Evolutionary conservation across 257 asterid genomes (phyloP).

Genomic region (Solanum chmielewskii): DNA sequence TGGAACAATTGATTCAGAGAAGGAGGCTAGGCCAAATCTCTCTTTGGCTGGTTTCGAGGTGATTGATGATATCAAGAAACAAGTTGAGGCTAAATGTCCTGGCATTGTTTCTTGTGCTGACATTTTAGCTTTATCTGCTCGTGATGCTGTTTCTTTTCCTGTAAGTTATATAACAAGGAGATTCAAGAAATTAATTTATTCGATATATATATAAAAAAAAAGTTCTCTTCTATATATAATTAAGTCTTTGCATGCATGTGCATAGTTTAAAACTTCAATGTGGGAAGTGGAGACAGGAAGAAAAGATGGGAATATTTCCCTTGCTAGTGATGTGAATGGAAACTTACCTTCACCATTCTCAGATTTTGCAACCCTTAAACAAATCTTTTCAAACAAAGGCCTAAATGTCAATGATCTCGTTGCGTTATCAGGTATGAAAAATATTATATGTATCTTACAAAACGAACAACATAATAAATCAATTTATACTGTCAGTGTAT

Average conservation of each 20-base stretch:
- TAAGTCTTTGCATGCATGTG: background rate
- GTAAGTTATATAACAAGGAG: background rate
- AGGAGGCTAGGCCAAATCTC: slow-evolving; percentile 14
- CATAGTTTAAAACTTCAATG: slow-evolving; percentile 6
- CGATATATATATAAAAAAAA: no score
- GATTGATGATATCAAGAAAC: slow-evolving; percentile 17
- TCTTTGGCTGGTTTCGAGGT: slow-evolving; percentile 11
- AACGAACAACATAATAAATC: no score
- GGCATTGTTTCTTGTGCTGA: slow-evolving; percentile 18
- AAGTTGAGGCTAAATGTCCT: slow-evolving; percentile 14
- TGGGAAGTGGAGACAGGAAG: slow-evolving; percentile 44
- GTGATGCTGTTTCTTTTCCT: slow-evolving; percentile 5
- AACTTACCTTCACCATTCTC: slow-evolving; percentile 32
- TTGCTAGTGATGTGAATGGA: slow-evolving; percentile 12
- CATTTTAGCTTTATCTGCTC: slow-evolving; percentile 15
- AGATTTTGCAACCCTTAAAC: slow-evolving; percentile 24
- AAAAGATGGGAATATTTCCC: slow-evolving; percentile 43
- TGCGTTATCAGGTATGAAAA: slow-evolving; percentile 29
- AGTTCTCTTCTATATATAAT: background rate
- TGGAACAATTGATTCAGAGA: background rate
- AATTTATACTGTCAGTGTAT: background rate
- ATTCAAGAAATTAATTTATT: background rate
- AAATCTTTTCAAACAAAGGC: slow-evolving; percentile 17
- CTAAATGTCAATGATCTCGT: slow-evolving; percentile 38
- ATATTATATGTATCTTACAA: background rate